Percentiles rank a stretch among this genome's conserved stretches.
phyloP scores from a whole-genome alignment of 257 asterid species.

The Parsonsia alboflavescens region DNA sequence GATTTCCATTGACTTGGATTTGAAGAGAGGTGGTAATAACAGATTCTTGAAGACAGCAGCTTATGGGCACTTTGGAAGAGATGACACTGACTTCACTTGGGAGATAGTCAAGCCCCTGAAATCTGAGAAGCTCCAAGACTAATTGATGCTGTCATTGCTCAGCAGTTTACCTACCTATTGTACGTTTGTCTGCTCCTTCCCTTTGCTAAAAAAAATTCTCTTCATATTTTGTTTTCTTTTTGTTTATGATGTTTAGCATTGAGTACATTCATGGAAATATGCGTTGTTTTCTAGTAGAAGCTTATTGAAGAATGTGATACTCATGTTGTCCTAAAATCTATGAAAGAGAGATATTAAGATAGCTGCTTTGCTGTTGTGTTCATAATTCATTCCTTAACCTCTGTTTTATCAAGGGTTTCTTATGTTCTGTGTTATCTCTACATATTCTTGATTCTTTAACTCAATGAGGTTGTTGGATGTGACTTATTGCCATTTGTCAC shows the following conservation, averaged over 20 bases:
- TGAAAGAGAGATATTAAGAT: neutral
- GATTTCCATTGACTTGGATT: slow-evolving; percentile 44
- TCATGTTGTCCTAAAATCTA: neutral
- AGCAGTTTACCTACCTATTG: neutral
- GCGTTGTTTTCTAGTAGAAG: neutral
- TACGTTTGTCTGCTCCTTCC: neutral
- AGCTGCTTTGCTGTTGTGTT: too few species aligned
- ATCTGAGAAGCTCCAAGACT: slow-evolving; percentile 36
- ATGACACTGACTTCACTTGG: slow-evolving; percentile 49
- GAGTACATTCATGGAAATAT: neutral
- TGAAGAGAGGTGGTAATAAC: slow-evolving; percentile 39
- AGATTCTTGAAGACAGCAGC: slow-evolving; percentile 54
- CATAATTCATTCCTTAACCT: too few species aligned
- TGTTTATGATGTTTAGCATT: neutral
- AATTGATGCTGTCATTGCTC: neutral
- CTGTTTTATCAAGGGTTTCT: too few species aligned
- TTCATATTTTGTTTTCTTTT: too few species aligned
- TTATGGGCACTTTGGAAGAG: slow-evolving; percentile 47
- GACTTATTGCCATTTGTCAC: too few species aligned
- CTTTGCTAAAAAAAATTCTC: neutral
- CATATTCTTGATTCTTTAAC: too few species aligned
- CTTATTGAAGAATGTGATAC: slow-evolving; percentile 24
- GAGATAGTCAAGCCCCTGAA: slow-evolving; percentile 49
- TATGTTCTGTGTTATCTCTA: too few species aligned
- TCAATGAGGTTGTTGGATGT: too few species aligned